Evolutionary conservation across 2,329 filamentous ascomycete species (phyloP).

Genomic region (Daldinia sp.): DNA sequence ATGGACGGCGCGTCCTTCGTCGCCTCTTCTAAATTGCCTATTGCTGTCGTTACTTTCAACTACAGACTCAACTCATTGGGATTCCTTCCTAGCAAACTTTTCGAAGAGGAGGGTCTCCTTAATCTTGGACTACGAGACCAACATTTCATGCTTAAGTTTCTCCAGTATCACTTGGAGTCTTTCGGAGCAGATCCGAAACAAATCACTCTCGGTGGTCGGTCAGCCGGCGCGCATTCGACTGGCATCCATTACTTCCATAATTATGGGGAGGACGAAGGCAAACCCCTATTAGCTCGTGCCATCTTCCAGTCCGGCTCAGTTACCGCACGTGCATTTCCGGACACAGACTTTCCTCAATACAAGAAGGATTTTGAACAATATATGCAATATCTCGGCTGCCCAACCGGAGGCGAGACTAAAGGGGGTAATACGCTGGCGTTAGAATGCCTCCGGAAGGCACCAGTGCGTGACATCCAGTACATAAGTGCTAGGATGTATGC

Average conservation of each 20-base stretch:
- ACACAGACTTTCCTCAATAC: neutral
- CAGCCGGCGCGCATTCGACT: neutral
- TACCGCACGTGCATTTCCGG: neutral
- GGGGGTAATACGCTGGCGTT: neutral
- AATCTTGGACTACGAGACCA: constrained; percentile 1
- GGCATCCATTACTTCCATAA: constrained; percentile 2
- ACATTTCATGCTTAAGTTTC: constrained; percentile 4
- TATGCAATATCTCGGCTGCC: neutral
- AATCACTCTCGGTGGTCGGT: neutral
- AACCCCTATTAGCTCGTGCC: neutral
- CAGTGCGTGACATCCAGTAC: neutral
- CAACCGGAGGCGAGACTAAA: neutral
- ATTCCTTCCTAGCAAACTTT: constrained; percentile 1
- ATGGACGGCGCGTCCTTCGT: neutral
- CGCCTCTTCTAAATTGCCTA: neutral
- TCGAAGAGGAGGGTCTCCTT: constrained; percentile 2
- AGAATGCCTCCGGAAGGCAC: neutral
- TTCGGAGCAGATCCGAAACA: constrained; percentile 2
- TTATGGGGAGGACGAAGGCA: neutral
- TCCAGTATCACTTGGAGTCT: neutral
- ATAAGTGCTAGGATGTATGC: neutral
- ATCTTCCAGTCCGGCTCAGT: constrained; percentile 5
- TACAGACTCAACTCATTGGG: constrained; percentile 2
- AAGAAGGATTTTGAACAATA: constrained; percentile 1
- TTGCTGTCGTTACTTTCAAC: constrained; percentile 3